Evolutionary conservation across 352 stramenopile species (phyloP).

Genomic region (Pythium guiyangense): DNA sequence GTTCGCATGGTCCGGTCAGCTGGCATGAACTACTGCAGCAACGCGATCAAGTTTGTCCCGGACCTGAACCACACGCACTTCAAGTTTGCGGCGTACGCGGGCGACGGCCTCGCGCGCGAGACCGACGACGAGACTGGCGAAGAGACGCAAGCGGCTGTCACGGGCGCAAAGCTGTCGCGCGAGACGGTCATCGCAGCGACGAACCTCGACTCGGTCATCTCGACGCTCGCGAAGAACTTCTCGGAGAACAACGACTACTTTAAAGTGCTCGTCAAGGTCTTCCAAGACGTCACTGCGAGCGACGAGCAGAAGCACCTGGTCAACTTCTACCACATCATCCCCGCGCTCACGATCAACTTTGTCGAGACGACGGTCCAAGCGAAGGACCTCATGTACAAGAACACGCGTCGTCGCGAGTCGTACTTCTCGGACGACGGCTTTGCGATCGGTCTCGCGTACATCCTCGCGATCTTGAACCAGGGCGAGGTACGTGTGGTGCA

Average conservation of each 20-base stretch:
- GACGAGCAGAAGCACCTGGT: slow-evolving; percentile 89
- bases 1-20: slow-evolving; percentile 92
- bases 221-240: slow-evolving; percentile 87
- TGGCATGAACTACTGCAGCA: slow-evolving; percentile 91
- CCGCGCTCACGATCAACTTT: slow-evolving; percentile 88
- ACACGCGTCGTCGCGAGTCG: slow-evolving; percentile 88
- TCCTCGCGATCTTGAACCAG: slow-evolving; percentile 89
- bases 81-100: slow-evolving; percentile 71
- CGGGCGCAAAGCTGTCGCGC: slow-evolving; percentile 61
- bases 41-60: slow-evolving; percentile 91
- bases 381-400: slow-evolving; percentile 96
- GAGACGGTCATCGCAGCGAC: slow-evolving; percentile 81
- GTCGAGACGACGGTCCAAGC: slow-evolving; percentile 86
- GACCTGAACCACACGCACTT: slow-evolving; percentile 87
- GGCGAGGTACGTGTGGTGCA: slow-evolving; percentile 75
- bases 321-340: slow-evolving; percentile 91
- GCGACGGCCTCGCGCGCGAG: slow-evolving; percentile 48
- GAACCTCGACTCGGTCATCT: slow-evolving; percentile 86
- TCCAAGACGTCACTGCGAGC: slow-evolving; percentile 84
- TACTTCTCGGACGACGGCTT: slow-evolving; percentile 97
- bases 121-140: slow-evolving; percentile 56
- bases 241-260: slow-evolving; percentile 93
- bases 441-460: slow-evolving; percentile 92
- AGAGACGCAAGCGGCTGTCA: slow-evolving; percentile 36
- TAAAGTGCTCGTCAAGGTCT: slow-evolving; percentile 86